These are phyloP conservation scores for Oryza coarctata DNA, from an alignment of 176 grass and related monocot species.

Conservation along the genomic window DNA sequence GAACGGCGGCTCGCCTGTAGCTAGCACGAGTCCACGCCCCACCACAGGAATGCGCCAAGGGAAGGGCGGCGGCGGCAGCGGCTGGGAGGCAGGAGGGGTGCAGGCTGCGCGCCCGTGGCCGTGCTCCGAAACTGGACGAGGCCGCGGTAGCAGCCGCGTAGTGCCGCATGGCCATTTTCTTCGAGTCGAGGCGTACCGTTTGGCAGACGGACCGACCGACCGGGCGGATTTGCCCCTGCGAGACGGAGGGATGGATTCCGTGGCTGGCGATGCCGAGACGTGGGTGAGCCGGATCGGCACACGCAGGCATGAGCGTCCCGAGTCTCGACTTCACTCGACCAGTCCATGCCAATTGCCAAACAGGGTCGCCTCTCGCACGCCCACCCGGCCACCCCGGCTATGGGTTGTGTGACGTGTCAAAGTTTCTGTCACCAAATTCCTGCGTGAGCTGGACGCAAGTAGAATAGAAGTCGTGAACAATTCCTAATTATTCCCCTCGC, in stretches of 20 bases:
- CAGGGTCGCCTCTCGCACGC: too few species aligned
- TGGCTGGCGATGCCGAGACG: conserved; percentile 12
- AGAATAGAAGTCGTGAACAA: too few species aligned
- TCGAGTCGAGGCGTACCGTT: background rate
- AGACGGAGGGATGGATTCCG: background rate
- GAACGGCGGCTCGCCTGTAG: conserved; percentile 8
- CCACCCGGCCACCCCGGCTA: too few species aligned
- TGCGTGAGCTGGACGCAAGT: too few species aligned
- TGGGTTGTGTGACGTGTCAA: too few species aligned
- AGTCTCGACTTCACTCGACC: too few species aligned
- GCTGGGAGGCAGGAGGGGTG: background rate
- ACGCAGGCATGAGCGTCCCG: background rate
- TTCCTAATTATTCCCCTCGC: too few species aligned
- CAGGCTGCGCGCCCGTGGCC: background rate
- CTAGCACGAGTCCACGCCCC: background rate
- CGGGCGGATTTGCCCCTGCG: background rate
- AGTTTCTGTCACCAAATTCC: too few species aligned
- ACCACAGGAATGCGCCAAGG: background rate
- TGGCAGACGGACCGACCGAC: background rate
- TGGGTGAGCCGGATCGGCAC: background rate
- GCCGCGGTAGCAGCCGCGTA: conserved; percentile 5
- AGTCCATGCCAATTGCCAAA: too few species aligned
- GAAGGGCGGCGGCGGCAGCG: background rate
- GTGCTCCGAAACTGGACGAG: background rate
- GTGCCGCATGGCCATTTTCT: conserved; percentile 16